Evolutionary conservation across 106 monocot genomes (phyloP).

Genomic region (Acorus gramineus): DNA sequence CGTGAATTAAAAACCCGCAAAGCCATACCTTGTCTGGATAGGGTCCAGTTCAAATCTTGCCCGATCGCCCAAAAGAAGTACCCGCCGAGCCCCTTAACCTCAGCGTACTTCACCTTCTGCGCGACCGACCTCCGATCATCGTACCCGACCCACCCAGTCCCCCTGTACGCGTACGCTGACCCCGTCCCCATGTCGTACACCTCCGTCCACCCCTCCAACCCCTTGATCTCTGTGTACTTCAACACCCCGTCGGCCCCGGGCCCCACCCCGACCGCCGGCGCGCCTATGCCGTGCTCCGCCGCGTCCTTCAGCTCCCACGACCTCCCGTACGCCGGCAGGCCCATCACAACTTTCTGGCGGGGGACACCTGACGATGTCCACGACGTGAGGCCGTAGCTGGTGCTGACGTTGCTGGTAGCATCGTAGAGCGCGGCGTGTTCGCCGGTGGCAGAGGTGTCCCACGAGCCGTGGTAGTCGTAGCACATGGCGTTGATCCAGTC

Average conservation of each 20-base stretch:
- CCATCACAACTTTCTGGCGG: constrained; percentile 1
- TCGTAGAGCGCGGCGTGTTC: constrained; percentile 14
- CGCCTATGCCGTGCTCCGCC: constrained; percentile 8
- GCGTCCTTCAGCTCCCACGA: constrained; percentile 12
- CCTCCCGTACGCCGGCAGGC: constrained; percentile 12
- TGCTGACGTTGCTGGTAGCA: constrained; percentile 5
- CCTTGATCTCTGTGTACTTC: constrained; percentile 1
- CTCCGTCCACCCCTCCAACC: constrained; percentile 1
- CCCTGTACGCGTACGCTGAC: constrained; percentile 9
- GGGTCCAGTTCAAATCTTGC: constrained; percentile 4
- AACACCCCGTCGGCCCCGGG: constrained; percentile 4
- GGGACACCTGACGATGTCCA: constrained; percentile 9
- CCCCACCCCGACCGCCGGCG: constrained; percentile 5
- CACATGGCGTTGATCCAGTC: constrained; percentile 22
- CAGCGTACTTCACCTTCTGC: constrained; percentile 11
- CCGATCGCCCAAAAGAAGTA: constrained; percentile 18
- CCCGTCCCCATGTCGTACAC: constrained; percentile 8
- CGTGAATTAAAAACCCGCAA: background rate
- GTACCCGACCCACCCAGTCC: constrained; percentile 21
- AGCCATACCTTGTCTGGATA: constrained; percentile 4
- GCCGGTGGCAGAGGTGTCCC: background rate
- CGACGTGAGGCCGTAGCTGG: background rate
- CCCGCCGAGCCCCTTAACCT: constrained; percentile 3
- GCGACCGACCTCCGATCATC: constrained; percentile 7
- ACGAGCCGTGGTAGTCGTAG: constrained; percentile 18